Percentiles rank a stretch among this genome's conserved stretches.
Conservation (phyloP, 495 filamentous ascomycete genomes). For the Penicillium macrosclerotiorum region DNA sequence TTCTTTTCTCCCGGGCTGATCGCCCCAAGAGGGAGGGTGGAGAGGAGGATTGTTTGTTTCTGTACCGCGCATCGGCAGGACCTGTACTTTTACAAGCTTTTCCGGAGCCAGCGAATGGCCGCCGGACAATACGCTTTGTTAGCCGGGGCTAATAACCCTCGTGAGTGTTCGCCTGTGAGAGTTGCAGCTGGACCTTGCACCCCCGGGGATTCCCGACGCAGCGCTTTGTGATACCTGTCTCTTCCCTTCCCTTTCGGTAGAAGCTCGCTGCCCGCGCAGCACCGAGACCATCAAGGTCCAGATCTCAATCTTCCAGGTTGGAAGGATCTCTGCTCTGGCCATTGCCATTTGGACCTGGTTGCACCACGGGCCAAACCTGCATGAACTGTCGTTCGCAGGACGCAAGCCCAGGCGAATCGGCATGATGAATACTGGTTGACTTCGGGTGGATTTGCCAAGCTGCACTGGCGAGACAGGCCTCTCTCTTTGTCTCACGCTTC, state of each 20-base stretch:
- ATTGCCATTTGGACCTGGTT: not conserved
- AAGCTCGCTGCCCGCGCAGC: too few species aligned
- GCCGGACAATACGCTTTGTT: not conserved
- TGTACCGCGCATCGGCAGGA: not conserved
- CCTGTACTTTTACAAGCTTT: conserved; percentile 1
- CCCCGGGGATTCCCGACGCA: not conserved
- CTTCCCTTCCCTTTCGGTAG: not conserved
- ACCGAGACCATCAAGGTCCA: not conserved
- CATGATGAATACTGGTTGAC: not conserved
- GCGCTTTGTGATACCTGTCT: not conserved
- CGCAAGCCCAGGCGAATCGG: not conserved
- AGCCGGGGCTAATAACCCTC: conserved; percentile 3
- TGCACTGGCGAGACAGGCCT: too few species aligned
- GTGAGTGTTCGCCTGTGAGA: conserved; percentile 5
- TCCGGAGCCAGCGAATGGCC: not conserved
- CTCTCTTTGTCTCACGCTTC: too few species aligned
- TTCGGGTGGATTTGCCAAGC: too few species aligned
- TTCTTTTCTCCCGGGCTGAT: too few species aligned
- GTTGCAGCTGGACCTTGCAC: conserved; percentile 7
- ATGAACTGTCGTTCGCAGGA: conserved; percentile 26
- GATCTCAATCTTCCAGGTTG: conserved; percentile 9
- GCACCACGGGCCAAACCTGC: conserved; percentile 10
- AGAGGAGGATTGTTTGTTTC: too few species aligned
- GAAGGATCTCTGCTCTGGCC: too few species aligned
- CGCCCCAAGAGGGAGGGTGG: too few species aligned